Conservation (phyloP, 768 basidiomycete species). For the Mycena epipterygia region DNA sequence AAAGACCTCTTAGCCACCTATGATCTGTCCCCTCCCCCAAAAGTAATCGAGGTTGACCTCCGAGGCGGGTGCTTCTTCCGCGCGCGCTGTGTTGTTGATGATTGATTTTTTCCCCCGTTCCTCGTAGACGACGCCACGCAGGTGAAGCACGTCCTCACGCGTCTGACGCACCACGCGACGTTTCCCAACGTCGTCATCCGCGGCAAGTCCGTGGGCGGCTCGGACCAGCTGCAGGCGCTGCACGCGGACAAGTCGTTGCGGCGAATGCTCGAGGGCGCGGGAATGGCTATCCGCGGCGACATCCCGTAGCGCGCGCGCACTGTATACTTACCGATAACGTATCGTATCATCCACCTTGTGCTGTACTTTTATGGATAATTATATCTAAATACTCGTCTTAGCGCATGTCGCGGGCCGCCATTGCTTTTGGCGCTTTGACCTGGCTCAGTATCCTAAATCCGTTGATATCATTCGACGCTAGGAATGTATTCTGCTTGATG, state of each 20-base stretch:
- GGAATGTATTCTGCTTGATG: too few species aligned
- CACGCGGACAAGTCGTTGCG: conserved; percentile 64
- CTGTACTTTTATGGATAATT: conserved; percentile 26
- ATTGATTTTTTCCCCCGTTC: conserved; percentile 12
- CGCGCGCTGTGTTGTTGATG: neutral
- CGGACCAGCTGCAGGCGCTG: conserved; percentile 67
- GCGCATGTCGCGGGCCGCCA: too few species aligned
- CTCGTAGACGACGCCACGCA: conserved; percentile 75
- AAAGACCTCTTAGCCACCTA: conserved; percentile 75
- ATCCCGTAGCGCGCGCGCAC: conserved; percentile 5
- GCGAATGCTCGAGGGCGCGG: conserved; percentile 61
- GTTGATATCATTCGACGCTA: too few species aligned
- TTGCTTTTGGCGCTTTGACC: neutral
- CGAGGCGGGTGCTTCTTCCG: conserved; percentile 60
- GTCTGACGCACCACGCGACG: conserved; percentile 76
- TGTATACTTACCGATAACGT: conserved; percentile 31
- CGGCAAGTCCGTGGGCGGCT: conserved; percentile 76
- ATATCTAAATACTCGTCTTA: neutral
- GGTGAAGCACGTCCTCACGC: conserved; percentile 75
- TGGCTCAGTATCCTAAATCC: too few species aligned
- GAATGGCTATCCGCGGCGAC: conserved; percentile 51
- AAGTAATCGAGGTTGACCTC: conserved; percentile 81
- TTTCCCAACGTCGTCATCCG: conserved; percentile 83
- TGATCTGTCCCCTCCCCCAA: conserved; percentile 72
- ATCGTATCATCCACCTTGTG: conserved; percentile 12